These are phyloP conservation scores for Raffaelea arxii DNA, from an alignment of 2,329 filamentous ascomycete species.

Conservation along the genomic window DNA sequence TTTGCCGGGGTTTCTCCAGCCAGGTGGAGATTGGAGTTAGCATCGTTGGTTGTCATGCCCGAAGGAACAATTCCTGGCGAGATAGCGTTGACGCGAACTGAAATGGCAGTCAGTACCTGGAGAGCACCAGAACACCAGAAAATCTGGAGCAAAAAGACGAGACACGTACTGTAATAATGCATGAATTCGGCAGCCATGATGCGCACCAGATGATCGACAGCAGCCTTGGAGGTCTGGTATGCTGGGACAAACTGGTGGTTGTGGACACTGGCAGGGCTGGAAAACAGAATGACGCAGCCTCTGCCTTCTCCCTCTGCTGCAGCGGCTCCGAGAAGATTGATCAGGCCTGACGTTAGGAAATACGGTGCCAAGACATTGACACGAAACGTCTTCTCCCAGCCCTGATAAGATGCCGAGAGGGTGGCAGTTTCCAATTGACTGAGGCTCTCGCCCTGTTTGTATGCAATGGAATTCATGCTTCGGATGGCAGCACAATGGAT, in stretches of 20 bases:
- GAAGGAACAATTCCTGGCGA: conserved; percentile 6
- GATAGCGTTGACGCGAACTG: conserved; percentile 7
- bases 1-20: conserved; percentile 2
- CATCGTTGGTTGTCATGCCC: conserved; percentile 4
- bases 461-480: conserved; percentile 3
- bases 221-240: neutral
- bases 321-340: conserved; percentile 11
- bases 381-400: conserved; percentile 11
- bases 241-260: conserved; percentile 8
- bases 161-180: conserved; percentile 3
- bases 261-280: conserved; percentile 14
- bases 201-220: neutral
- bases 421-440: conserved; percentile 26
- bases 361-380: conserved; percentile 14
- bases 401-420: conserved; percentile 4
- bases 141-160: neutral
- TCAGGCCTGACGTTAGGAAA: conserved; percentile 13
- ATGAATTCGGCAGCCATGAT: conserved; percentile 7
- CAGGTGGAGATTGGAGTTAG: conserved; percentile 4
- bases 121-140: neutral
- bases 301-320: conserved; percentile 12
- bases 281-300: conserved; percentile 15
- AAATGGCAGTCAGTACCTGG: neutral
- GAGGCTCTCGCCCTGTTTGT: conserved; percentile 5
- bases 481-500: conserved; percentile 4